These are phyloP conservation scores for Ustilago loliicola DNA, from an alignment of 1,284 basidiomycete species.

Conservation along the genomic window DNA sequence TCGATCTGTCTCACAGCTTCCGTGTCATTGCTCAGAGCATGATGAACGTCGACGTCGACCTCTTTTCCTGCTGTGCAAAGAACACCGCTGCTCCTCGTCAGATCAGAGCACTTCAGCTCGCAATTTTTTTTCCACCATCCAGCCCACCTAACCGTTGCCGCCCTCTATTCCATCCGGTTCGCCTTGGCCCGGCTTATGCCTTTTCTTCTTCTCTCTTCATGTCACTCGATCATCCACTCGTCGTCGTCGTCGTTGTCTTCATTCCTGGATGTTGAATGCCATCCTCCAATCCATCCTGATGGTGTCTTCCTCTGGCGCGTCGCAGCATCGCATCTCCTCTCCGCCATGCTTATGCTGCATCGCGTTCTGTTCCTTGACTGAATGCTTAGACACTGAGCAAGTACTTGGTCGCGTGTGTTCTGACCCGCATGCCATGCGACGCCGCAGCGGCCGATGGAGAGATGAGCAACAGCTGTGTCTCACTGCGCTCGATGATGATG, in stretches of 20 bases:
- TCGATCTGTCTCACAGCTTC: slow-evolving; percentile 3
- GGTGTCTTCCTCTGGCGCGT: background rate
- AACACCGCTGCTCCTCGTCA: slow-evolving; percentile 17
- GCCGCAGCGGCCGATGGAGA: background rate
- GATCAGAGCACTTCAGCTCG: slow-evolving; percentile 31
- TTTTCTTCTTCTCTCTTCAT: background rate
- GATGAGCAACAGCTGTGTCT: background rate
- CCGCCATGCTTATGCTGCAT: background rate
- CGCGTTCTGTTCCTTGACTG: background rate
- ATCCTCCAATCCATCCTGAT: background rate
- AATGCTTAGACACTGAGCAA: background rate
- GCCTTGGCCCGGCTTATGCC: slow-evolving; percentile 9
- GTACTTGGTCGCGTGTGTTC: background rate
- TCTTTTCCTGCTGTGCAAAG: slow-evolving; percentile 16
- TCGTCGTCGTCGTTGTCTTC: slow-evolving; percentile 2
- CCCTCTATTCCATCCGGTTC: background rate
- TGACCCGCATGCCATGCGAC: background rate
- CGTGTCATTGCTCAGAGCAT: slow-evolving; percentile 5
- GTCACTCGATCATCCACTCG: background rate
- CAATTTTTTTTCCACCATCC: slow-evolving; percentile 20
- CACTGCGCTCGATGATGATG: slow-evolving; percentile 4
- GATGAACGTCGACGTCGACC: slow-evolving; percentile 26
- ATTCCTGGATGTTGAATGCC: slow-evolving; percentile 18
- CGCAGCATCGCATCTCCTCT: background rate
- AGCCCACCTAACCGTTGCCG: background rate